These are phyloP conservation scores for Jamesozyma lodderae DNA, from an alignment of 805 yeast genomes.

Conservation along the genomic window DNA sequence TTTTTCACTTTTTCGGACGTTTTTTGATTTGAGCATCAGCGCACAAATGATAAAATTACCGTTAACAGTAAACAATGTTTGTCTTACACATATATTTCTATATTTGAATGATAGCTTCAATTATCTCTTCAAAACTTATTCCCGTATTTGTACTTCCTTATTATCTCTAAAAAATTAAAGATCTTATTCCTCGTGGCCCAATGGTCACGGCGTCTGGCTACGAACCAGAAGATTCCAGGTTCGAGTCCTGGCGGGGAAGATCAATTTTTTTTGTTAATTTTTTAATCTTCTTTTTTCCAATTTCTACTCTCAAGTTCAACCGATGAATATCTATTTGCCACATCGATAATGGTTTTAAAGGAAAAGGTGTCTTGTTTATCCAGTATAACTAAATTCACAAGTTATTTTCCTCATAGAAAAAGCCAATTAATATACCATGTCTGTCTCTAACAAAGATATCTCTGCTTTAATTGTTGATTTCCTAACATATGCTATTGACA, in stretches of 20 bases:
- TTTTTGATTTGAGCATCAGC: no score
- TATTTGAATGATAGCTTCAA: no score
- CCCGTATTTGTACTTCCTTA: no score
- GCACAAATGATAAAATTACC: no score
- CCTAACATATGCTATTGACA: constrained; percentile 47
- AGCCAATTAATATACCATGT: constrained; percentile 25
- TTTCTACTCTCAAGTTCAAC: no score
- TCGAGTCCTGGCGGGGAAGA: constrained; percentile 48
- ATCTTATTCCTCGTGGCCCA: constrained; percentile 63
- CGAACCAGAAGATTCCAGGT: constrained; percentile 48
- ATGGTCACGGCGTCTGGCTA: constrained; percentile 72
- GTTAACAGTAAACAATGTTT: no score
- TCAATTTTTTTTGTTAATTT: constrained; percentile 4
- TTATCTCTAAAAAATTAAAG: constrained; percentile 8
- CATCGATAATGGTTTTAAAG: background rate
- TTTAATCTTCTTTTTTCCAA: background rate
- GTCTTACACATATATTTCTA: no score
- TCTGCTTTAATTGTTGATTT: constrained; percentile 71
- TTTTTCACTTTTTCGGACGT: no score
- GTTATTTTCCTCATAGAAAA: background rate
- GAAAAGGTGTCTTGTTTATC: background rate
- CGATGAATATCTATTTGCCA: background rate
- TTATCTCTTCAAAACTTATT: no score
- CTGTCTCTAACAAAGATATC: constrained; percentile 48
- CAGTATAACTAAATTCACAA: background rate